phyloP scores from a whole-genome alignment of 345 rosid genomes.

The Noccaea bulbosa region DNA sequence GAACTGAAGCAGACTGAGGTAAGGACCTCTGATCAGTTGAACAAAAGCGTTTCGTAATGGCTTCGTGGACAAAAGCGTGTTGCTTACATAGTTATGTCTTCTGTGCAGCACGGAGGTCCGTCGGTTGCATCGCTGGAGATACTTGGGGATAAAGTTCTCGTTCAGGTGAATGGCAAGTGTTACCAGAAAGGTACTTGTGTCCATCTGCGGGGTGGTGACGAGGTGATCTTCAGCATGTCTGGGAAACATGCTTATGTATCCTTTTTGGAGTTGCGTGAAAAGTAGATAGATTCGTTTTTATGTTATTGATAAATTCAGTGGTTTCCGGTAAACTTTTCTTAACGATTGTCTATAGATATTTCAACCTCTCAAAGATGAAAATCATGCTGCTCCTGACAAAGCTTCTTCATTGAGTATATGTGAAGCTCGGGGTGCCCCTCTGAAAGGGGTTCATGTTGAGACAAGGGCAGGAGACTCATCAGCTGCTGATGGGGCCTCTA shows the following conservation, averaged over 20 bases:
- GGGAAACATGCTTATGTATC: conserved; percentile 98
- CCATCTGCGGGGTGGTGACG: conserved; percentile 84
- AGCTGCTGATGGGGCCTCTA: conserved; percentile 87
- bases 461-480: conserved; percentile 85
- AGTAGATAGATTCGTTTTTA: conserved; percentile 16
- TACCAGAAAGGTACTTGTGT: conserved; percentile 54
- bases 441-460: conserved; percentile 77
- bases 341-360: conserved; percentile 64
- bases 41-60: conserved; percentile 25
- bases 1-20: conserved; percentile 81
- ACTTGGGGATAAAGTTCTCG: conserved; percentile 77
- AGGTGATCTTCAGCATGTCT: conserved; percentile 69
- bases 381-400: conserved; percentile 60
- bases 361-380: conserved; percentile 74
- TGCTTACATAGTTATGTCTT: conserved; percentile 40
- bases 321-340: conserved; percentile 50
- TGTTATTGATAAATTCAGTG: conserved; percentile 16
- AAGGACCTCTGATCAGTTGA: conserved; percentile 22
- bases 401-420: conserved; percentile 69
- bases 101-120: conserved; percentile 65
- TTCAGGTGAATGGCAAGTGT: conserved; percentile 79
- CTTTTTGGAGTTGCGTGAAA: conserved; percentile 43
- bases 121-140: conserved; percentile 72
- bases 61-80: conserved; percentile 9
- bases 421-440: conserved; percentile 72